phyloP scores from a whole-genome alignment of 2,329 filamentous ascomycete species.

The Dactylonectria estremocensis region DNA sequence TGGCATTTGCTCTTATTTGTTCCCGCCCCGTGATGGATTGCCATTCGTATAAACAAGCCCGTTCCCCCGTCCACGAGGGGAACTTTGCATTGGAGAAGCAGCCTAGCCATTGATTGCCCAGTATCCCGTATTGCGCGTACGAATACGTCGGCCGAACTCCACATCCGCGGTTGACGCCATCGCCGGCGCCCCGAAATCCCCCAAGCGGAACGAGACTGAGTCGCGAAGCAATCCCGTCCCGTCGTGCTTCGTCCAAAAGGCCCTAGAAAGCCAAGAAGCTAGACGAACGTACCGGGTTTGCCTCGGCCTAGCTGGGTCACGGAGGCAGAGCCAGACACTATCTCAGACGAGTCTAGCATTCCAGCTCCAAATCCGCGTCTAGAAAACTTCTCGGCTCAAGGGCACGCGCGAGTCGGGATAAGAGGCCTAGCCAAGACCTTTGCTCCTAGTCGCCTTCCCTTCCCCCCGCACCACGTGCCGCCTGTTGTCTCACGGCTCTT shows the following conservation, averaged over 20 bases:
- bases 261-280: neutral
- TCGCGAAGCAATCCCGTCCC: neutral
- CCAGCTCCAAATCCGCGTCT: neutral
- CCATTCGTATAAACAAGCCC: neutral
- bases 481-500: conserved; percentile 1
- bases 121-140: neutral
- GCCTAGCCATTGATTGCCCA: neutral
- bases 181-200: neutral
- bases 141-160: neutral
- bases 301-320: neutral
- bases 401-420: neutral
- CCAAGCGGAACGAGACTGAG: neutral
- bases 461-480: conserved; percentile 10
- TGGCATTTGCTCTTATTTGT: neutral
- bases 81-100: conserved; percentile 1
- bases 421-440: neutral
- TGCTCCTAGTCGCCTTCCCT: neutral
- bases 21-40: neutral
- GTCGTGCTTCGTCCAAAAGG: too few relatives aligned
- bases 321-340: neutral
- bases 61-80: neutral
- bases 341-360: neutral
- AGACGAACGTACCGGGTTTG: neutral
- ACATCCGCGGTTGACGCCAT: neutral
- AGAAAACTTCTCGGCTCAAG: neutral